These are phyloP conservation scores for Conticribra guillardii DNA, from an alignment of 108 stramenopile genomes.

Conservation along the genomic window DNA sequence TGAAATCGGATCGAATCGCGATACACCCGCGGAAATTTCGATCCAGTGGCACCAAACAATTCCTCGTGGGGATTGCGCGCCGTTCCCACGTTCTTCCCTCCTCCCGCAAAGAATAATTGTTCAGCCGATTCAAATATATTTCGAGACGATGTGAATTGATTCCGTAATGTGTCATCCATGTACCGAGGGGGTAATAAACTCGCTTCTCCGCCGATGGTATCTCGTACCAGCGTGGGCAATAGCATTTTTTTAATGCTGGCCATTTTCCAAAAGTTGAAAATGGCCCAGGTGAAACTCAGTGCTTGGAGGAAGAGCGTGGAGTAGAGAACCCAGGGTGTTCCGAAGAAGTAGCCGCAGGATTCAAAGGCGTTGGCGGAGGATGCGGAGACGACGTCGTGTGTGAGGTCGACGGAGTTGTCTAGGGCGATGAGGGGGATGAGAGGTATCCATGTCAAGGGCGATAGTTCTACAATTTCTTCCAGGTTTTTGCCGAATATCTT, in stretches of 20 bases:
- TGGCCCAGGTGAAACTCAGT: slow-evolving; percentile 31
- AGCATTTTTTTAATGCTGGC: slow-evolving; percentile 39
- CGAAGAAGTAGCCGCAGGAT: slow-evolving; percentile 36
- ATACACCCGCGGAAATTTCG: slow-evolving; percentile 34
- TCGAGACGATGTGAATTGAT: slow-evolving; percentile 37
- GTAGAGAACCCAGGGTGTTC: slow-evolving; percentile 34
- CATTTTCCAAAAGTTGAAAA: slow-evolving; percentile 57
- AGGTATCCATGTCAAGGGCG: slow-evolving; percentile 38
- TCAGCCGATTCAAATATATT: slow-evolving; percentile 25
- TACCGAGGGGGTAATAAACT: slow-evolving; percentile 39
- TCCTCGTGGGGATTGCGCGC: slow-evolving; percentile 38
- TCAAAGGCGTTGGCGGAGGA: slow-evolving; percentile 43
- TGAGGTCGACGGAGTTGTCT: slow-evolving; percentile 42
- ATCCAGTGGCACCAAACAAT: slow-evolving; percentile 46
- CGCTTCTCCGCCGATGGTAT: slow-evolving; percentile 18
- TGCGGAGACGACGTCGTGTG: slow-evolving; percentile 37
- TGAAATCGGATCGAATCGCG: slow-evolving; percentile 48
- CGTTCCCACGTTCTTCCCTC: slow-evolving; percentile 9
- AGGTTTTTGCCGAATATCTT: slow-evolving; percentile 46
- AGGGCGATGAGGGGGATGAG: slow-evolving; percentile 44
- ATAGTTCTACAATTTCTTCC: slow-evolving; percentile 45
- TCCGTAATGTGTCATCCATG: slow-evolving; percentile 19
- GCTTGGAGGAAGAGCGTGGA: slow-evolving; percentile 13
- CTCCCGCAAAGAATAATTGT: slow-evolving; percentile 21
- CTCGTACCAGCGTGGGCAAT: slow-evolving; percentile 36